Evolutionary conservation across 257 asterid species (phyloP).

Genomic region (Gentiana macrophylla): DNA sequence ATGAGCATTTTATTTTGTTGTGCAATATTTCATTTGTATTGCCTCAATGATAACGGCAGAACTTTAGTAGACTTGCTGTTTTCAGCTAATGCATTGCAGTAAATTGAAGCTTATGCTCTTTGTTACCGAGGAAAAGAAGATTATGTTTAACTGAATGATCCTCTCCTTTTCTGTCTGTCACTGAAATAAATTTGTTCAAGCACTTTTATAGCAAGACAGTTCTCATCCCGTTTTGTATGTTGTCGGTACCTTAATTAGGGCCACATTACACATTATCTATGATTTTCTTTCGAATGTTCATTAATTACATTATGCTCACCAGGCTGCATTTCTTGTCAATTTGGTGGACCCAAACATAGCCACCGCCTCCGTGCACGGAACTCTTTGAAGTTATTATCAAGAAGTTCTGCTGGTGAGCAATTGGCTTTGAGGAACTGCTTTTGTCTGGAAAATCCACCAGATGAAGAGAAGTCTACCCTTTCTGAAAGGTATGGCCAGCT

Average conservation of each 20-base stretch:
- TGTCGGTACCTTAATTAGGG: not conserved
- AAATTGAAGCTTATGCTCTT: not conserved
- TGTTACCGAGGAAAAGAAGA: not conserved
- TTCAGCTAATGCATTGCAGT: not conserved
- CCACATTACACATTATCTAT: not conserved
- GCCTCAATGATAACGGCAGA: not conserved
- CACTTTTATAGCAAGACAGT: not conserved
- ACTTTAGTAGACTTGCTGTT: not conserved
- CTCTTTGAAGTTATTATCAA: conserved; percentile 55
- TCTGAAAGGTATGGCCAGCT: conserved; percentile 52
- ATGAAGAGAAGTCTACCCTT: conserved; percentile 28
- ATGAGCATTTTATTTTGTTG: no score
- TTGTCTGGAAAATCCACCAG: conserved; percentile 83
- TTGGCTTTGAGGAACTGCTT: conserved; percentile 89
- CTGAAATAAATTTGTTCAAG: not conserved
- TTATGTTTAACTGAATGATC: not conserved
- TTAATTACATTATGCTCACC: conserved; percentile 14
- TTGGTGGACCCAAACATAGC: conserved; percentile 91
- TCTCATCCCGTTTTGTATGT: not conserved
- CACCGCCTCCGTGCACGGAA: conserved; percentile 53
- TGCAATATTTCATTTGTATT: not conserved
- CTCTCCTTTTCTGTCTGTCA: not conserved
- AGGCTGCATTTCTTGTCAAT: conserved; percentile 83
- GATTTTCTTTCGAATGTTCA: conserved; percentile 9
- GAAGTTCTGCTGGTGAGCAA: conserved; percentile 53